These are phyloP conservation scores for Ophiorrhiza pumila DNA, from an alignment of 257 asterid species.

Conservation along the genomic window DNA sequence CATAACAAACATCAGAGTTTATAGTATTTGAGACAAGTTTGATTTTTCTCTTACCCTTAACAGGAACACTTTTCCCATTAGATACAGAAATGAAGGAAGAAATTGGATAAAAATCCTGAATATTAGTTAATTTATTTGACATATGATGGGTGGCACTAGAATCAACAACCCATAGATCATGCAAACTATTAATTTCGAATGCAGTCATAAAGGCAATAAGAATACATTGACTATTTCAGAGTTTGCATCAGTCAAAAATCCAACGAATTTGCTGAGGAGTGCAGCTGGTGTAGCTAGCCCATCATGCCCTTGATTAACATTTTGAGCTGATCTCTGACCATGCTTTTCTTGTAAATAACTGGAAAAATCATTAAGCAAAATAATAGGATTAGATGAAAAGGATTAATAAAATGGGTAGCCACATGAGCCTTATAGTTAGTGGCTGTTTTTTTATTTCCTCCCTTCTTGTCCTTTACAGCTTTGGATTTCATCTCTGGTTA, in stretches of 20 bases:
- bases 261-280: not conserved
- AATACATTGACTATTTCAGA: not conserved
- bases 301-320: not conserved
- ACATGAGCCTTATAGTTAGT: not conserved
- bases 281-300: not conserved
- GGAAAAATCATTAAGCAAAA: not conserved
- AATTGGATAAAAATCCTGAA: not conserved
- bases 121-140: not conserved
- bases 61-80: not conserved
- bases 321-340: not conserved
- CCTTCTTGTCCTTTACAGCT: not conserved
- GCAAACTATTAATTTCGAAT: not conserved
- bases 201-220: not conserved
- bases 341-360: not conserved
- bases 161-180: constrained; percentile 3
- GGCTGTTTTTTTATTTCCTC: not conserved
- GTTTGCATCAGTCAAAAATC: not conserved
- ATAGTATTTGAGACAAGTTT: not conserved
- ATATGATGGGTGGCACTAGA: not conserved
- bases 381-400: not conserved
- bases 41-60: constrained; percentile 3
- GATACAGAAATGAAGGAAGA: not conserved
- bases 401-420: not conserved
- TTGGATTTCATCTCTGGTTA: not conserved
- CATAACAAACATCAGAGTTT: not conserved